Conservation (phyloP, 306 rosid species). For the Pterocarpus macrocarpus region DNA sequence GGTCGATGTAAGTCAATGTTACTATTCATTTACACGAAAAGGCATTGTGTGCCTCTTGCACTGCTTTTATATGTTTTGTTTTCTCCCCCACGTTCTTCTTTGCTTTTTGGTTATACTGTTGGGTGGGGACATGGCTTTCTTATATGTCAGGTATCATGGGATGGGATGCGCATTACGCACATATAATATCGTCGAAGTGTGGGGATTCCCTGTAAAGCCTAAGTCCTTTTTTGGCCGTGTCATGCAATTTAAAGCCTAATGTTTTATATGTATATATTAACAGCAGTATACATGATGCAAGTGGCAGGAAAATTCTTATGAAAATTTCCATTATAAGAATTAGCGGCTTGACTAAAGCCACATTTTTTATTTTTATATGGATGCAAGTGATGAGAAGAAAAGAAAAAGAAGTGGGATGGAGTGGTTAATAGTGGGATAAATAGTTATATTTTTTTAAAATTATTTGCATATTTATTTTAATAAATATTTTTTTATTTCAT, state of each 20-base stretch:
- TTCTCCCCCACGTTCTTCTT: not conserved
- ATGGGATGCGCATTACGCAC: not conserved
- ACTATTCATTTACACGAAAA: constrained; percentile 1
- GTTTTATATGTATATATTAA: not conserved
- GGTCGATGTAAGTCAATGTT: not conserved
- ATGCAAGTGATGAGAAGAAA: too few relatives aligned
- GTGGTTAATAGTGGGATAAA: too few relatives aligned
- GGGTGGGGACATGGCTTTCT: constrained; percentile 15
- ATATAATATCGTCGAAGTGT: not conserved
- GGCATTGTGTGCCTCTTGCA: not conserved
- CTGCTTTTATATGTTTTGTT: not conserved
- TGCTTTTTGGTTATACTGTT: constrained; percentile 4
- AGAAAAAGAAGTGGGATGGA: too few relatives aligned
- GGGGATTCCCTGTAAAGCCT: not conserved
- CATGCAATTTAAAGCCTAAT: too few relatives aligned
- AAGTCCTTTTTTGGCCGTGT: too few relatives aligned
- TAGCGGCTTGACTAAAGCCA: too few relatives aligned
- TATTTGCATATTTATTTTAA: too few relatives aligned
- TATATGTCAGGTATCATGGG: not conserved
- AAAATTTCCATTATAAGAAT: not conserved
- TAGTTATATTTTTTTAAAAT: too few relatives aligned
- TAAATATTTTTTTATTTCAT: too few relatives aligned
- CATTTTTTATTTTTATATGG: too few relatives aligned
- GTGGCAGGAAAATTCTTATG: constrained; percentile 22
- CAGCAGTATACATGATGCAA: not conserved